phyloP scores from a whole-genome alignment of 2,329 filamentous ascomycete genomes.

The Polychaeton citri region DNA sequence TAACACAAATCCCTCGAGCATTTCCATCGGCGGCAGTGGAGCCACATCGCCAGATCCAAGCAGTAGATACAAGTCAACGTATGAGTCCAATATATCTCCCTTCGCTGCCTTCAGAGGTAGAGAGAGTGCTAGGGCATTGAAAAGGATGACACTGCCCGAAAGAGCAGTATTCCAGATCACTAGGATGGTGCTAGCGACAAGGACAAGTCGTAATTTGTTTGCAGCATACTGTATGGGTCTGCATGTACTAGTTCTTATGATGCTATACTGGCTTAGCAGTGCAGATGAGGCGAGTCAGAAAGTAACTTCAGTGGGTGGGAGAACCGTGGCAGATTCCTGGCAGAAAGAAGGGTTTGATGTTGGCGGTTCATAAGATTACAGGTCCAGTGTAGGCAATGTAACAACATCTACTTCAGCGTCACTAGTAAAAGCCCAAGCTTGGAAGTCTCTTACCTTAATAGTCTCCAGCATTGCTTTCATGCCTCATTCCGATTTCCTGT shows the following conservation, averaged over 20 bases:
- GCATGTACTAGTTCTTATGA: slow-evolving; percentile 75
- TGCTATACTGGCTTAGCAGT: slow-evolving; percentile 49
- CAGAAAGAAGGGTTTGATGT: not conserved
- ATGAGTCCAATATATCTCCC: slow-evolving; percentile 89
- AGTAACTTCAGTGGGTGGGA: not conserved
- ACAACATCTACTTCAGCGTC: too few relatives aligned
- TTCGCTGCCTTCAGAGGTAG: slow-evolving; percentile 93
- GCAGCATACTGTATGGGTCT: slow-evolving; percentile 80
- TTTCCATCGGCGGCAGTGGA: slow-evolving; percentile 23
- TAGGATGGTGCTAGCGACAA: slow-evolving; percentile 75
- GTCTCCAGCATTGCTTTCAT: too few relatives aligned
- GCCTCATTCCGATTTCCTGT: too few relatives aligned
- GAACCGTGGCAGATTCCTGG: not conserved
- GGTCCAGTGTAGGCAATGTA: too few relatives aligned
- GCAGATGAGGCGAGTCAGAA: not conserved
- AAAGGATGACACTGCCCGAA: slow-evolving; percentile 85
- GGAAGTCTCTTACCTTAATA: too few relatives aligned
- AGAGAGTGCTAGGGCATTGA: slow-evolving; percentile 80
- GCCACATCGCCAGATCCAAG: slow-evolving; percentile 28
- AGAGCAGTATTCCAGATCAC: slow-evolving; percentile 82
- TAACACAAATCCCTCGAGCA: slow-evolving; percentile 63
- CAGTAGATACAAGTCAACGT: slow-evolving; percentile 80
- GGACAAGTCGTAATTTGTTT: slow-evolving; percentile 86
- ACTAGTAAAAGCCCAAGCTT: too few relatives aligned
- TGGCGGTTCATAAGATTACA: too few relatives aligned